Evolutionary conservation across 2,329 filamentous ascomycete genomes (phyloP), one percentile per base, ranked within the genome.

Genomic region (Scytalidium sp.): DNA sequence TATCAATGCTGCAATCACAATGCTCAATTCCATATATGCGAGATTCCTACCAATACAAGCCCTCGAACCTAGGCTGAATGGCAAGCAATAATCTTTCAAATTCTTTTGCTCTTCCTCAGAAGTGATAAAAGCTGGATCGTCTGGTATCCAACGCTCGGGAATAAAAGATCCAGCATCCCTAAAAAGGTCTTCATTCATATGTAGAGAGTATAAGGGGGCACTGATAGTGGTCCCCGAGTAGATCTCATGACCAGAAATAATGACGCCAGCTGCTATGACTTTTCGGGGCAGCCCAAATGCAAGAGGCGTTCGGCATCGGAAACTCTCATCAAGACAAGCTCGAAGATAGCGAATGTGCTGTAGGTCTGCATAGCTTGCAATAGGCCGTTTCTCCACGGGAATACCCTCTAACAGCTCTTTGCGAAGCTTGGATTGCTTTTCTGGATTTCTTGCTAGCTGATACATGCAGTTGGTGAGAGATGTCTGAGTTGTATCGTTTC

Each of bases 401-500:
- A 65, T 15, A n/a, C 8, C 57, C 49, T 76, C 72, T 45, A 80
- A 51, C n/a, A n/a, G n/a, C 55, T 79, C 76, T 3, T 69, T 62
- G 2, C 68, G 67, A 2, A 77, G 67, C 22, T 67, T 71, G 2
- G 49, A 53, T 21, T 78, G 56, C 19, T 59, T 60, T 2, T 58
- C 45, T 0, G 75, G 75, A 53, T 80, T 70, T 51, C 71, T 72
- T 41, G 81, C 61, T 2, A 84, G 67, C 54, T 75, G 71, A 56
- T 74, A 77, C 57, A 81, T 67, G 25, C 75, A 72, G 53, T 80
- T 78, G 4, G 71, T 70, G 56, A 83, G 70, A 13, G 78, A 69
- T 47, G 76, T 72, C 47, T 69, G 71, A 17, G 74, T 79, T n/a
- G 70, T 78, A 19, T 69, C 71, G 19, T 63, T 69, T 15, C 74